phyloP scores from a whole-genome alignment of 495 filamentous ascomycete genomes.

The Podospora sp. region DNA sequence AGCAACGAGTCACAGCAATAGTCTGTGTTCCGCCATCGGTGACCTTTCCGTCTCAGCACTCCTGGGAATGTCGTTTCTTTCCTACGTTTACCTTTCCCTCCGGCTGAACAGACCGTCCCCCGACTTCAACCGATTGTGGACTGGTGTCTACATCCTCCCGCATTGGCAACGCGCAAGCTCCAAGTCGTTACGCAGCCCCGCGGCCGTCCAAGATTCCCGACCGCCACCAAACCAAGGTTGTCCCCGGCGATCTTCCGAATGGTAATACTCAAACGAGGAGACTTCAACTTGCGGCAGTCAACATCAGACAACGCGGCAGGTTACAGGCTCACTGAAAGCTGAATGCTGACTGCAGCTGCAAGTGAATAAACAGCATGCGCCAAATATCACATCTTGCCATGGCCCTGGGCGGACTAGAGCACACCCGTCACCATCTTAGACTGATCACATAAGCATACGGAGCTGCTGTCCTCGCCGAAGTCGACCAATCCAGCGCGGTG shows the following conservation, averaged over 20 bases:
- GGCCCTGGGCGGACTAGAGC: background rate
- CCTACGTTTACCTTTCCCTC: background rate
- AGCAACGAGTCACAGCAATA: background rate
- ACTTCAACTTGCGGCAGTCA: background rate
- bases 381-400: slow-evolving; percentile 10
- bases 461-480: background rate
- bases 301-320: background rate
- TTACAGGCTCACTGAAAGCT: background rate
- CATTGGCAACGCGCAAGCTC: background rate
- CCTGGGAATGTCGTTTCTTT: background rate
- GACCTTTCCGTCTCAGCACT: background rate
- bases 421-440: background rate
- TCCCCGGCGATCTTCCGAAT: background rate
- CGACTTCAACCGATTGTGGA: background rate
- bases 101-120: background rate
- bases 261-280: background rate
- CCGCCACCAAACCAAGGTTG: background rate
- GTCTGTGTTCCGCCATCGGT: background rate
- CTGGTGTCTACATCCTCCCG: background rate
- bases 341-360: slow-evolving; percentile 7
- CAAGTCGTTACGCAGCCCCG: background rate
- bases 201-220: background rate
- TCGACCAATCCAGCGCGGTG: background rate
- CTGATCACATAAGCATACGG: background rate
- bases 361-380: background rate